Evolutionary conservation across 306 rosid genomes (phyloP).

Genomic region (Quercus agrifolia): DNA sequence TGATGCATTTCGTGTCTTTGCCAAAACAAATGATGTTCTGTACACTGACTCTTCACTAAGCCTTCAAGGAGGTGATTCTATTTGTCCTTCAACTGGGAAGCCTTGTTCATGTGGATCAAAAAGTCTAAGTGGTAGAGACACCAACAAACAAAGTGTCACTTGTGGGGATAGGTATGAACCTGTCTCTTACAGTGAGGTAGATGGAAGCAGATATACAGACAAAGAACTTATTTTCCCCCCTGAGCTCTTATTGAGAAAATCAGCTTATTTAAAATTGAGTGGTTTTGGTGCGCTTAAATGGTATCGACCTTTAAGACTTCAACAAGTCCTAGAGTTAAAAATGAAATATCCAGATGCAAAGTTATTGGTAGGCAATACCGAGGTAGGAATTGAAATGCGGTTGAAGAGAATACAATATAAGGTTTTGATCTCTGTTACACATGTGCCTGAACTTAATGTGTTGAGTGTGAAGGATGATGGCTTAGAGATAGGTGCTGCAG

Average conservation of each 20-base stretch:
- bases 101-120: slow-evolving; percentile 74
- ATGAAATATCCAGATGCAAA: slow-evolving; percentile 71
- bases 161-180: slow-evolving; percentile 38
- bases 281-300: slow-evolving; percentile 82
- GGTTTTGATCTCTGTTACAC: slow-evolving; percentile 65
- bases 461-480: slow-evolving; percentile 64
- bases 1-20: slow-evolving; percentile 89
- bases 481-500: slow-evolving; percentile 84
- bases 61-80: slow-evolving; percentile 44
- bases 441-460: slow-evolving; percentile 70
- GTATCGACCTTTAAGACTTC: slow-evolving; percentile 76
- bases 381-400: slow-evolving; percentile 97
- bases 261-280: slow-evolving; percentile 49
- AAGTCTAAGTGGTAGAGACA: slow-evolving; percentile 30
- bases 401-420: slow-evolving; percentile 64
- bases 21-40: slow-evolving; percentile 61
- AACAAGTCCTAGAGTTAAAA: slow-evolving; percentile 65
- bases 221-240: slow-evolving; percentile 95
- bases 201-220: slow-evolving; percentile 75
- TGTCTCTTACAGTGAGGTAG: slow-evolving; percentile 64
- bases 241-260: slow-evolving; percentile 61
- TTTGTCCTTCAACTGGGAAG: slow-evolving; percentile 94
- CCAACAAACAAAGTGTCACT: slow-evolving; percentile 22
- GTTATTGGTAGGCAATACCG: slow-evolving; percentile 81
- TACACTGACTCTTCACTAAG: slow-evolving; percentile 54